Conservation (phyloP, 1,284 basidiomycete species). For the Trichosporon ovoides region DNA sequence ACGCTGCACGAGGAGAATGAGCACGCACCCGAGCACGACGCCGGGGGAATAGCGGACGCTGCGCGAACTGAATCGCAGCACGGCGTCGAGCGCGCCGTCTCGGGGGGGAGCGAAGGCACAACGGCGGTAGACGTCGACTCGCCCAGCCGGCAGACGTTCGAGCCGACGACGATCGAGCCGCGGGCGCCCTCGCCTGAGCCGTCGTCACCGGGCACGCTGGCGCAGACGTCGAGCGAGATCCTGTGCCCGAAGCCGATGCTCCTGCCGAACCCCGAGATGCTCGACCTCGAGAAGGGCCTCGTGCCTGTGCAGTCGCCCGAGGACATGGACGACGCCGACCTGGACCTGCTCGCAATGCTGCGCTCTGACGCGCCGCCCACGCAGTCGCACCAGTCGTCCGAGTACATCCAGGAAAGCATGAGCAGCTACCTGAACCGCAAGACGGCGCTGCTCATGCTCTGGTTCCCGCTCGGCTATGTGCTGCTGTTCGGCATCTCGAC, state of each 20-base stretch:
- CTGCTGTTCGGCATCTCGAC: conserved; percentile 48
- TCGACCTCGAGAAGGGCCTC: conserved; percentile 16
- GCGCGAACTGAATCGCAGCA: background rate
- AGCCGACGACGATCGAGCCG: background rate
- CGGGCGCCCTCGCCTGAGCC: background rate
- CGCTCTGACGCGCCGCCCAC: conserved; percentile 24
- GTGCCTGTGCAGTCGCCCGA: conserved; percentile 16
- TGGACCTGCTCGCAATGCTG: conserved; percentile 41
- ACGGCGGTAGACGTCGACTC: conserved; percentile 1
- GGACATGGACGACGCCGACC: conserved; percentile 25
- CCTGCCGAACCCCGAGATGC: background rate
- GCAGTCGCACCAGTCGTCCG: conserved; percentile 21
- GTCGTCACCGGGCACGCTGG: background rate
- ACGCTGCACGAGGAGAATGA: background rate
- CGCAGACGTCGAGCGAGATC: background rate
- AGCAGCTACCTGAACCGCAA: conserved; percentile 49
- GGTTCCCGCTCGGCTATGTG: conserved; percentile 48
- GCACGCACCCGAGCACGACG: background rate
- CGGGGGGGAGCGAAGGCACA: background rate
- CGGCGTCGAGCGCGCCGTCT: background rate
- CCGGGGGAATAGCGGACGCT: background rate
- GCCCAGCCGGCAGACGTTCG: background rate
- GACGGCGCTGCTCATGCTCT: conserved; percentile 47
- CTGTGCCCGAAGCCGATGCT: background rate
- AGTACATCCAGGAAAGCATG: conserved; percentile 46